phyloP scores from a whole-genome alignment of 1,284 basidiomycete species.

The Athelia psychrophila region DNA sequence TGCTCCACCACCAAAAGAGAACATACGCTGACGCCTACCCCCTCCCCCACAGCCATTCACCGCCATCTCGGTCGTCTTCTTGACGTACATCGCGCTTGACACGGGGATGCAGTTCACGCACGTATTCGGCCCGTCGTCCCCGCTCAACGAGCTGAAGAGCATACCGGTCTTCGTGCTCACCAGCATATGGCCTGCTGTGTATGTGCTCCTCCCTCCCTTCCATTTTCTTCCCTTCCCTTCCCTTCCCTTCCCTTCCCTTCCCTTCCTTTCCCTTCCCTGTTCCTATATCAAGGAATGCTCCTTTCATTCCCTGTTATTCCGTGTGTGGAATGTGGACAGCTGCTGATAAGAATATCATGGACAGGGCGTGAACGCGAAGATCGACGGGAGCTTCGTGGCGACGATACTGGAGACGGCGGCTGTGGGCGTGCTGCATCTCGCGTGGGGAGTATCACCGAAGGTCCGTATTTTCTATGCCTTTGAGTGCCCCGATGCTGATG shows the following conservation, averaged over 20 bases:
- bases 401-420: slow-evolving; percentile 74
- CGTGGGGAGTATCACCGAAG: slow-evolving; percentile 85
- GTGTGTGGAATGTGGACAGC: too few species aligned
- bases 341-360: too few species aligned
- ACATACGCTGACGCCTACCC: too few species aligned
- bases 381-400: slow-evolving; percentile 82
- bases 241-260: too few species aligned
- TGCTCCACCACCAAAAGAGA: too few species aligned
- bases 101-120: slow-evolving; percentile 62
- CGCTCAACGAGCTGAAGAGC: slow-evolving; percentile 53
- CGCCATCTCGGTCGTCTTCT: slow-evolving; percentile 62
- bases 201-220: too few species aligned
- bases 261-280: slow-evolving; percentile 18
- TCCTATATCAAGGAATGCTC: too few species aligned
- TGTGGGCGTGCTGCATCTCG: slow-evolving; percentile 68
- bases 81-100: slow-evolving; percentile 79
- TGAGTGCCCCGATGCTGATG: too few species aligned
- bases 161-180: slow-evolving; percentile 78
- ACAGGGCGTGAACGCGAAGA: slow-evolving; percentile 56
- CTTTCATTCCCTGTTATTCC: too few species aligned
- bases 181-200: slow-evolving; percentile 82
- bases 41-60: slow-evolving; percentile 48
- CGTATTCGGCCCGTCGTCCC: slow-evolving; percentile 58
- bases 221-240: too few species aligned
- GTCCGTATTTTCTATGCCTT: slow-evolving; percentile 38